Evolutionary conservation across 1,284 basidiomycete genomes (phyloP).

Genomic region (Peniophora sp.): DNA sequence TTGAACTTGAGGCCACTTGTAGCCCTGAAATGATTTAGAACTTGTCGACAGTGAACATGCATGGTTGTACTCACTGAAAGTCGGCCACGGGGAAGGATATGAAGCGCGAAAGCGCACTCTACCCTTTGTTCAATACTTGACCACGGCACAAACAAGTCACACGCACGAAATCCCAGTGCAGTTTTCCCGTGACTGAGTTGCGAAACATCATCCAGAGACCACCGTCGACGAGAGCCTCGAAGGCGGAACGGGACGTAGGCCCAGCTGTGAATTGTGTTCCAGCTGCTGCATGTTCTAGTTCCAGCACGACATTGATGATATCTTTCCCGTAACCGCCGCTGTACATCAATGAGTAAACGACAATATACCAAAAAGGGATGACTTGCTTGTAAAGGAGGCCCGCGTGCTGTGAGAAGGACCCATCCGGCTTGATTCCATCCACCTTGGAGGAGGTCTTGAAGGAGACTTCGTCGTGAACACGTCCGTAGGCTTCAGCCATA

Average conservation of each 20-base stretch:
- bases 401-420: constrained; percentile 59
- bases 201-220: constrained; percentile 62
- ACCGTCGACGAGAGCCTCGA: constrained; percentile 42
- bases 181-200: constrained; percentile 43
- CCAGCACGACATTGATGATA: constrained; percentile 43
- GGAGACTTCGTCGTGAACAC: constrained; percentile 41
- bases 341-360: constrained; percentile 37
- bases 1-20: constrained; percentile 52
- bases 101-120: constrained; percentile 56
- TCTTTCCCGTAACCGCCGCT: constrained; percentile 57
- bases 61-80: constrained; percentile 35
- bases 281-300: constrained; percentile 41
- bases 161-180: constrained; percentile 64
- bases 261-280: constrained; percentile 38
- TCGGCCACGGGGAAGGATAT: constrained; percentile 55
- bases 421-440: constrained; percentile 59
- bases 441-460: constrained; percentile 33
- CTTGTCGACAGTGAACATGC: not conserved
- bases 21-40: constrained; percentile 39
- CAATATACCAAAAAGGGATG: too few species aligned
- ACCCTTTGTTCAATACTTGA: not conserved
- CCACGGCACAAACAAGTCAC: not conserved
- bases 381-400: constrained; percentile 12
- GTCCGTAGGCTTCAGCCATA: constrained; percentile 38
- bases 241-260: constrained; percentile 36